Base-by-base conservation (phyloP, 2,329 filamentous ascomycete species). In the Microdochium nivale region DNA sequence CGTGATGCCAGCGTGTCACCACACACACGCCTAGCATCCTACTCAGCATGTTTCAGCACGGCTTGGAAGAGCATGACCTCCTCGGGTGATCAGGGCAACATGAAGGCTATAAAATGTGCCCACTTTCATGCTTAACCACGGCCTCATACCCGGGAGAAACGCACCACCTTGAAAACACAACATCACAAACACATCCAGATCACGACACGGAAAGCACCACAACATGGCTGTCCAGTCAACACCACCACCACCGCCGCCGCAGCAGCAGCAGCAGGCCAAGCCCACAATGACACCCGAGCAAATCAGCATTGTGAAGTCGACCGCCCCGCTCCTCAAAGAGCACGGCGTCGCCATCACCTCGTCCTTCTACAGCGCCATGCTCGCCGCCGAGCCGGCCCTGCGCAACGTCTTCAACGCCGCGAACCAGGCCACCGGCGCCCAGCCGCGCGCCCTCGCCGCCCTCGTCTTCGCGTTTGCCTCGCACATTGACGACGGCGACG, bases 401-500 rank as follows among this genome's bases (percentile, higher is more conserved):
- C 80, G 80, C 58, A 81, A 84, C 61, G 69, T 87, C 63, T 91
- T 91, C 74, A 89, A 86, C 66, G 72, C 79, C 49, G 77, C 83
- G 7, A 83, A 87, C 58, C 87, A 90, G 67, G 69, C 71, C 46
- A 87, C 78, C 4, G 82, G 84, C 33, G 79, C 81, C 52, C 87
- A 91, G 64, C 77, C 84, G 3, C 72, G 74, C n/a, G 86, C 87
- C 2, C 78, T 91, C 7, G 86, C 87, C 11, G 75, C 72, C 40
- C 76, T 87, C 1, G 78, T 92, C 7, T 80, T 86, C 58, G 84
- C 85, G 51, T 91, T 90, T 61, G 87, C 88, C 48, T 70, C 75
- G 32, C 76, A 89, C 66, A 86, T 91, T 61, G 85, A 89, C 65
- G 77, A 89, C 62, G n/a, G n/a, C n/a, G n/a, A n/a, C n/a, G n/a